phyloP scores from a whole-genome alignment of 192 early-diverging fungal genomes.

The Linnemannia hyalina region DNA sequence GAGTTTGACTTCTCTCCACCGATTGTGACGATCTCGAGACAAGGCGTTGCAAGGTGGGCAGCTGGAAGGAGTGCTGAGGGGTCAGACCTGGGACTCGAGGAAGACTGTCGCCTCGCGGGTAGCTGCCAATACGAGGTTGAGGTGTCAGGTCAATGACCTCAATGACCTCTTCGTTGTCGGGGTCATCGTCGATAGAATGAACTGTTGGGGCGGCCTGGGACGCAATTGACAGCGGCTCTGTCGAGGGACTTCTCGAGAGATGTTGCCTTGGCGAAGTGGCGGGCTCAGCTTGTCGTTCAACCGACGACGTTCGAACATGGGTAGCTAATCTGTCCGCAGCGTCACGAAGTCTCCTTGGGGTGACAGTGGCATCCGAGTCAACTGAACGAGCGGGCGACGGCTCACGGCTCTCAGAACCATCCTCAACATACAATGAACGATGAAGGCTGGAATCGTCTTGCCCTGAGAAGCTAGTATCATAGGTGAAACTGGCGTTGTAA shows the following conservation, averaged over 20 bases:
- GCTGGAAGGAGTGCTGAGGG: conserved; percentile 13
- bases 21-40: conserved; percentile 33
- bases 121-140: conserved; percentile 9
- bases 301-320: not conserved
- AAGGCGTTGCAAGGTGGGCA: conserved; percentile 38
- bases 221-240: not conserved
- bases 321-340: not conserved
- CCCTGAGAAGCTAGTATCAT: not conserved
- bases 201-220: not conserved
- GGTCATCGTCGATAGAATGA: conserved; percentile 10
- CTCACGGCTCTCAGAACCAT: not conserved
- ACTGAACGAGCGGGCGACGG: conserved; percentile 8
- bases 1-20: conserved; percentile 29
- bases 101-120: conserved; percentile 28
- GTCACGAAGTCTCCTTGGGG: not conserved
- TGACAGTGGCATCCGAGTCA: conserved; percentile 19
- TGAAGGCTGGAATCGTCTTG: not conserved
- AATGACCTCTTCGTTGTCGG: conserved; percentile 29
- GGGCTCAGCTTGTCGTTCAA: not conserved
- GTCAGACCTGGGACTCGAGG: conserved; percentile 35
- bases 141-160: conserved; percentile 35
- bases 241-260: not conserved
- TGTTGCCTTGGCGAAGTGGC: not conserved
- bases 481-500: conserved; percentile 16
- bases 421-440: not conserved